Conservation (phyloP, 208 protist genomes). For the Trypanosomatidae sp. region DNA sequence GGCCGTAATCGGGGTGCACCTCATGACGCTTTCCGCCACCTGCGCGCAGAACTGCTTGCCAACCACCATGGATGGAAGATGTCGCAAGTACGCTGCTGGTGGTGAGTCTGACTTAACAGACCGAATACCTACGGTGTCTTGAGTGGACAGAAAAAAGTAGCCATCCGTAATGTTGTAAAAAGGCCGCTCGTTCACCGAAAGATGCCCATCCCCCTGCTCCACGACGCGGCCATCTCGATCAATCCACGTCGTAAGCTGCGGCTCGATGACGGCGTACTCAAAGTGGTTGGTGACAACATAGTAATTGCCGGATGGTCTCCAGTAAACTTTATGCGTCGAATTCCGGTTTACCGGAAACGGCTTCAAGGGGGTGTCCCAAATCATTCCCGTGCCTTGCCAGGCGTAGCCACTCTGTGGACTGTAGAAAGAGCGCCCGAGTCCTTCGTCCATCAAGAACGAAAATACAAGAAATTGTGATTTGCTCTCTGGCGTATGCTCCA, state of each 20-base stretch:
- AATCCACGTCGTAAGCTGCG: constrained; percentile 77
- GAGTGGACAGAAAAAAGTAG: constrained; percentile 53
- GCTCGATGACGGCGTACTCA: constrained; percentile 75
- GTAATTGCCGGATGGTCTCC: constrained; percentile 55
- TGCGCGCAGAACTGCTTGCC: constrained; percentile 30
- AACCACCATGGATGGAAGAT: constrained; percentile 24
- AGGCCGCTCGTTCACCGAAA: constrained; percentile 30
- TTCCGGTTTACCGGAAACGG: constrained; percentile 30
- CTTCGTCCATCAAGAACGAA: constrained; percentile 71
- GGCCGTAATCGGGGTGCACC: constrained; percentile 8
- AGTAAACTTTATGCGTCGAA: constrained; percentile 24
- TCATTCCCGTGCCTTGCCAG: constrained; percentile 46
- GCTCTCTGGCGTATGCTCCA: constrained; percentile 20
- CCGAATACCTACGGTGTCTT: constrained; percentile 31
- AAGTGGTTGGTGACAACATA: constrained; percentile 69
- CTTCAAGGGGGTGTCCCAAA: constrained; percentile 50
- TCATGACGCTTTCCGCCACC: constrained; percentile 18
- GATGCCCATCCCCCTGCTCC: constrained; percentile 50
- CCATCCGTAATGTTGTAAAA: constrained; percentile 41
- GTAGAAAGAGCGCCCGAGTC: constrained; percentile 59
- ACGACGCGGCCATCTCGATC: constrained; percentile 56
- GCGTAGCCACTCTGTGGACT: constrained; percentile 35
- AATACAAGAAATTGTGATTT: constrained; percentile 51
- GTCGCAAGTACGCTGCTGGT: constrained; percentile 27
- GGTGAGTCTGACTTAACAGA: constrained; percentile 28